Conservation (phyloP, 331 rosid species). For the Dryas integrifolia region DNA sequence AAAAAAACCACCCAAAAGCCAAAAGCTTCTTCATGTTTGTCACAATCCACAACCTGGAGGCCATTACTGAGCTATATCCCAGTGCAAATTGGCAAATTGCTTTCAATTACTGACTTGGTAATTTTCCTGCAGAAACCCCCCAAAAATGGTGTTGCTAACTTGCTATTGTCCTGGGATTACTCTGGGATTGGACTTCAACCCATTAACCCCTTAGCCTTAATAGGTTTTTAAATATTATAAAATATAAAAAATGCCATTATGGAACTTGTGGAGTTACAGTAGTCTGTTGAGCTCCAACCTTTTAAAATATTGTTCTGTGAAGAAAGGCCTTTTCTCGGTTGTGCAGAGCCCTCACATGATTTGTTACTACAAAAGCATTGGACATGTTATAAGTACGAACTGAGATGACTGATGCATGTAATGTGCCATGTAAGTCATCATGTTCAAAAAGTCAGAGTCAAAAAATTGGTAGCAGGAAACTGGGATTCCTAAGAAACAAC, state of each 20-base stretch:
- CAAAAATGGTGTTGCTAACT: background rate
- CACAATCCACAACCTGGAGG: constrained; percentile 29
- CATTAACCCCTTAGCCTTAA: no score
- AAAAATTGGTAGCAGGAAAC: background rate
- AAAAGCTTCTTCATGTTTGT: constrained; percentile 14
- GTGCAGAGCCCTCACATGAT: background rate
- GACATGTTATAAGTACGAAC: background rate
- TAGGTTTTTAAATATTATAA: no score
- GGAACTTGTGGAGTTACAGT: no score
- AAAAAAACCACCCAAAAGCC: background rate
- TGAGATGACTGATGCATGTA: background rate
- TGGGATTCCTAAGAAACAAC: background rate
- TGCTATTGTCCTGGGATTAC: no score
- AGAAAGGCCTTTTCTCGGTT: background rate
- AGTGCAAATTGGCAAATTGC: background rate
- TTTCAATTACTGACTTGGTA: background rate
- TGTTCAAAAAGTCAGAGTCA: background rate
- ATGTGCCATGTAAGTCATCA: background rate
- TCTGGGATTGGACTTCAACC: no score
- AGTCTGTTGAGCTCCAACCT: no score
- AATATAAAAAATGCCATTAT: no score
- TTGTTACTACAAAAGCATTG: background rate
- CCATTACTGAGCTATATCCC: constrained; percentile 15
- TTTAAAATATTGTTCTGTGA: no score
- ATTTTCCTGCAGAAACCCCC: constrained; percentile 1